Conservation (phyloP, 441 rosid species). For the Aquilaria agallochum region DNA sequence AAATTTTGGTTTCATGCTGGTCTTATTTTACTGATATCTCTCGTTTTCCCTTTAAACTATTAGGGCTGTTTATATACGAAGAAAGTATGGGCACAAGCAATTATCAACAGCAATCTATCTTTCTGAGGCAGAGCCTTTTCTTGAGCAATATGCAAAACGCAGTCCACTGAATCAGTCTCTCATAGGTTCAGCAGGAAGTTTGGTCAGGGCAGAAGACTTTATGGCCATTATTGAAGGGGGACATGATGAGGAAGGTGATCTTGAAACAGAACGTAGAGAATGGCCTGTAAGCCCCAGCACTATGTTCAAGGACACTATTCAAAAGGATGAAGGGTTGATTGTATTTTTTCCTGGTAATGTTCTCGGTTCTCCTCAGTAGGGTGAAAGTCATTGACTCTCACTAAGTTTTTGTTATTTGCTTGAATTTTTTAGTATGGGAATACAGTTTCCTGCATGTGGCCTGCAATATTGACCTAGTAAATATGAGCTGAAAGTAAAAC, state of each 20-base stretch:
- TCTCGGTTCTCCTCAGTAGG: slow-evolving; percentile 12
- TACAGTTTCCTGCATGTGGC: too few relatives aligned
- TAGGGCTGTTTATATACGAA: slow-evolving; percentile 75
- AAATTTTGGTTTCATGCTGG: slow-evolving; percentile 7
- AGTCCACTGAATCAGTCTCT: slow-evolving; percentile 69
- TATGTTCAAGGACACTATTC: slow-evolving; percentile 47
- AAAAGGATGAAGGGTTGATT: slow-evolving; percentile 72
- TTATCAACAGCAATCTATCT: slow-evolving; percentile 75
- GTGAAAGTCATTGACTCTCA: slow-evolving; percentile 2
- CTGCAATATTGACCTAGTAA: too few relatives aligned
- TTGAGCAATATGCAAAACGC: slow-evolving; percentile 80
- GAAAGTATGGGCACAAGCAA: slow-evolving; percentile 68
- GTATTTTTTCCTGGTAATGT: slow-evolving; percentile 91
- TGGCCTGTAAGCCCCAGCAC: slow-evolving; percentile 43
- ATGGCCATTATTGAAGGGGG: slow-evolving; percentile 79
- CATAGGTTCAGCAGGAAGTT: slow-evolving; percentile 89
- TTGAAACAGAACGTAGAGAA: slow-evolving; percentile 45
- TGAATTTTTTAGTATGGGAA: not conserved
- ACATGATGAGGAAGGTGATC: slow-evolving; percentile 93
- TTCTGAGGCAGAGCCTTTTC: slow-evolving; percentile 94
- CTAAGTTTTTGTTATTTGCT: not conserved
- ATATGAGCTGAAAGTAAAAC: too few relatives aligned
- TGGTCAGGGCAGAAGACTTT: slow-evolving; percentile 73
- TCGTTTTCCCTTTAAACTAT: slow-evolving; percentile 16
- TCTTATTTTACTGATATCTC: not conserved